Evolutionary conservation across 768 basidiomycete species (phyloP), one percentile per base, ranked within the genome.

Genomic region (Tricholomella constricta): DNA sequence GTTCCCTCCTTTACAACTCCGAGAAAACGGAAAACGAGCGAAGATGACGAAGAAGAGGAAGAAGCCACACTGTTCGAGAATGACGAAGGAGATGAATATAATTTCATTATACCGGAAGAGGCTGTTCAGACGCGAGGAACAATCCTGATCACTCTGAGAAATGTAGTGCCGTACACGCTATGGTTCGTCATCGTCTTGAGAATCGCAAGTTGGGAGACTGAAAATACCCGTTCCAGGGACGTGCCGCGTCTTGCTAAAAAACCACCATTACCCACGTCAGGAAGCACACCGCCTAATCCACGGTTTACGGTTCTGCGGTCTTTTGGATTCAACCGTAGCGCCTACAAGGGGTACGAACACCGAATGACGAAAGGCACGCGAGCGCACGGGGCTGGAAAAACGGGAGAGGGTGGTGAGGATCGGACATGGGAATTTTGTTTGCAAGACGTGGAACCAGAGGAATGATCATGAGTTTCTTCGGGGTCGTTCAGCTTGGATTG

Each of bases 281-380:
- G 72, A 2, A 78, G 75, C 38, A 72, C 74, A 34, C 69, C 72
- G 2, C 69, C 73, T n/a, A 89, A 87, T 64, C 89, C 91, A 5
- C 72, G 68, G 4, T 98, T 88, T 65, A 78, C 68, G 2, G 77
- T 88, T 10, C 66, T 93, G 15, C 81, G 91, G 25, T 95, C 93
- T 0, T 98, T 95, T 68, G 74, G 68, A 15, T 98, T 98, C 65
- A 73, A 83, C 36, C 76, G 89, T 36, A 67, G 67, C 9, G 57
- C 73, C 0, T 98, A 93, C 84, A 82, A 80, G 43, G 93, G 91
- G 1, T 98, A 98, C 62, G 87, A 87, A 60, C 96, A 98, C 67
- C 76, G 91, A n/a, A 89, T 96, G 85, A 97, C 96, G 3, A 89
- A 94, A 63, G 95, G 95, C 5, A 91, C 82, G 73, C 78, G 82